Evolutionary conservation across 1,139 yeast genomes (phyloP), one percentile per base, ranked within the genome.

Genomic region (Candida sp.): DNA sequence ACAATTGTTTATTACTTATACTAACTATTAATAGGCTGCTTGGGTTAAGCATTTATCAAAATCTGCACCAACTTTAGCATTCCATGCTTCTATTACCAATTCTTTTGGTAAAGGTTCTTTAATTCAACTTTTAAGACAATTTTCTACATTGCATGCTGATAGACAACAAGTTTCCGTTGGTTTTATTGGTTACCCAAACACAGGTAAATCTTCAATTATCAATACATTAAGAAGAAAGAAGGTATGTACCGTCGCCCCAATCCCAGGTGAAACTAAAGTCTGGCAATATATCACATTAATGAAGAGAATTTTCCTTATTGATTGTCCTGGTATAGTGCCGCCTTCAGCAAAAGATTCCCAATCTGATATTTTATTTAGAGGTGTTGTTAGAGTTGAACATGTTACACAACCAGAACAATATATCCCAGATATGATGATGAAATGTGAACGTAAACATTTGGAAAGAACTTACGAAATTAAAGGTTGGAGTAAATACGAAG

Each of bases 291-390:
- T 93, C 58, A 91, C 99, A 2, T 75, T 93, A 59, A 93, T 93
- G 97, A 90, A 91, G 75, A 80, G 91, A 55, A 93, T 93, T 43
- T 93, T 90, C 67, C 74, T 93, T 57, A 93, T 93, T 58, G 99
- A 93, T 68, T 93, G 99, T 73, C 99, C 99, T 3, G 99, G 99
- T 67, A 91, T 93, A 61, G 99, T 95, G 5, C 99, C 99, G 6
- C 99, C 99, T 30, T 87, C 95, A 23, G 64, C 81, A 27, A 89
- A 84, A 56, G 99, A 93, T 62, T 68, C 93, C 1, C 95, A 90
- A 60, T 82, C 96, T n/a, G 99, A 93, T 62, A 90, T 93, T 58
- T 67, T 93, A 53, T 89, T 93, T 66, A 81, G 97, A 65, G 99
- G 99, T 58, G 99, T 93, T 22, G 99, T 93, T 1, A 84, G 99